A percentile compares a stretch with the other conserved stretches of the same genome.
Evolutionary conservation across 179 eudicot genomes (phyloP).

Genomic region (Drosera spatulata): DNA sequence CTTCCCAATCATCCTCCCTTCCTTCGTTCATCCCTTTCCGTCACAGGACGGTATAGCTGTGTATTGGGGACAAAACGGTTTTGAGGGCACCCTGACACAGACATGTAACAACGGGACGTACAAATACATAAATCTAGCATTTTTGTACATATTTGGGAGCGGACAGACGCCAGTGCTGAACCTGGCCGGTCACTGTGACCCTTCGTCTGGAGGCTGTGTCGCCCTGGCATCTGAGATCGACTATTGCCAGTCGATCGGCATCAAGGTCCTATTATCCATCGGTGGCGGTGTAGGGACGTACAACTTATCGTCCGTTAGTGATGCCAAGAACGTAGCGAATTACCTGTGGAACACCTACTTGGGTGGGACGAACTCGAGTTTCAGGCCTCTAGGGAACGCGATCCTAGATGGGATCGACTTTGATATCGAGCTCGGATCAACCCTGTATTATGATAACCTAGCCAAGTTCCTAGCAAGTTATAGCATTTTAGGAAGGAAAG

Average conservation of each 20-base stretch:
- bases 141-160: conserved; percentile 17
- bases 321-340: too few species aligned
- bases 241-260: conserved; percentile 9
- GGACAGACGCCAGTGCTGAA: conserved; percentile 20
- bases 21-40: too few species aligned
- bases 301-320: too few species aligned
- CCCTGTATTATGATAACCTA: conserved; percentile 11
- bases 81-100: conserved; percentile 19
- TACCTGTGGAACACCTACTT: too few species aligned
- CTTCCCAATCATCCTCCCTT: too few species aligned
- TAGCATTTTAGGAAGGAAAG: background rate
- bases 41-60: conserved; percentile 14
- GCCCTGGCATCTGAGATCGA: conserved; percentile 6
- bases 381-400: background rate
- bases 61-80: conserved; percentile 27
- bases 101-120: conserved; percentile 23
- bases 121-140: conserved; percentile 16
- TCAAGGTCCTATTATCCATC: too few species aligned
- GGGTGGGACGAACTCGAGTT: background rate
- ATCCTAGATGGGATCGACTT: conserved; percentile 1
- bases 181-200: conserved; percentile 1
- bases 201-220: conserved; percentile 14
- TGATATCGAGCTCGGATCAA: background rate
- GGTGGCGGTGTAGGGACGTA: too few species aligned
- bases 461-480: conserved; percentile 18